These are phyloP conservation scores for Camellia oleifera DNA, from an alignment of 179 eudicot genomes.

Conservation along the genomic window DNA sequence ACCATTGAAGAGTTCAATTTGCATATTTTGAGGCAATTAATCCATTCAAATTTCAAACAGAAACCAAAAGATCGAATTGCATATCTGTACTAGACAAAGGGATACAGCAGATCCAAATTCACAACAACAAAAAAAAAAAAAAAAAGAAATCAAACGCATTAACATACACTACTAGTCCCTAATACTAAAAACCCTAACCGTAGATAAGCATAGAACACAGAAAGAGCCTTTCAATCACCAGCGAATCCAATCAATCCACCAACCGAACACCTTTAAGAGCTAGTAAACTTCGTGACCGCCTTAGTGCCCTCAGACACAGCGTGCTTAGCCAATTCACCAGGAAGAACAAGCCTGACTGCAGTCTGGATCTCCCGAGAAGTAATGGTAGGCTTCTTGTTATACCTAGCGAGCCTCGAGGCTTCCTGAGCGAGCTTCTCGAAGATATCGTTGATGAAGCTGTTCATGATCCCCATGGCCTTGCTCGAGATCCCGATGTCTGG, in stretches of 20 bases:
- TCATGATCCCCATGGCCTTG: constrained; percentile 75
- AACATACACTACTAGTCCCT: background rate
- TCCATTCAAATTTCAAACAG: background rate
- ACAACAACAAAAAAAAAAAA: no score
- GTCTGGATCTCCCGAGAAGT: constrained; percentile 72
- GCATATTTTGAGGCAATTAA: background rate
- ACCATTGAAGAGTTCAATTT: no score
- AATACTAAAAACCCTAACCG: constrained; percentile 1
- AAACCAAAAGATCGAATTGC: background rate
- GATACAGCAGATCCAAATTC: background rate
- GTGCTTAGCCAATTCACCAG: constrained; percentile 67
- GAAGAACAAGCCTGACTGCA: constrained; percentile 60
- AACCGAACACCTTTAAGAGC: constrained; percentile 28
- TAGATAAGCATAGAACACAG: background rate
- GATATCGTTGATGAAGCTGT: constrained; percentile 67
- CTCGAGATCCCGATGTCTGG: constrained; percentile 65
- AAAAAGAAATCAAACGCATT: background rate
- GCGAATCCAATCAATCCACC: background rate
- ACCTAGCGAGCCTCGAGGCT: constrained; percentile 46
- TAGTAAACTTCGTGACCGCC: constrained; percentile 67
- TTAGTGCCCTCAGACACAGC: constrained; percentile 68
- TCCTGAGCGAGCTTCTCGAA: constrained; percentile 73
- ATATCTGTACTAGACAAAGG: background rate
- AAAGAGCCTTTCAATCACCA: background rate
- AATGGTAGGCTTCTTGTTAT: constrained; percentile 70